These are phyloP conservation scores for Parachlorella kessleri DNA, from an alignment of 139 green algal genomes.

Conservation along the genomic window DNA sequence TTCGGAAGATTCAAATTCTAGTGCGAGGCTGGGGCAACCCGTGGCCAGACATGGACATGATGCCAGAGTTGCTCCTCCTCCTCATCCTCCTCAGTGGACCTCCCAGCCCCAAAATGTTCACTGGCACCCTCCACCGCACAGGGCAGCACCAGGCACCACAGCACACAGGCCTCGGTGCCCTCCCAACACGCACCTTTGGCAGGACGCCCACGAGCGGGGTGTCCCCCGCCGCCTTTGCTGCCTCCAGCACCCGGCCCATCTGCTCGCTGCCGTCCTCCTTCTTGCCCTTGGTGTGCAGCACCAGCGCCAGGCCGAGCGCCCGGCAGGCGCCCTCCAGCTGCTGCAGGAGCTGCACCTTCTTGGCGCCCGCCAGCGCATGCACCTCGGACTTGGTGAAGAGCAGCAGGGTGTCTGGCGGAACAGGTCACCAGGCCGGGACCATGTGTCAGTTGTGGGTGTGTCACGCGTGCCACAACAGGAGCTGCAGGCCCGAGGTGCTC, in stretches of 20 bases:
- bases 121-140: no score
- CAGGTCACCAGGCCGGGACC: neutral
- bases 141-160: no score
- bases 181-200: constrained; percentile 72
- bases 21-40: no score
- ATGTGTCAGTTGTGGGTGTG: neutral
- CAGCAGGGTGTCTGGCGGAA: constrained; percentile 84
- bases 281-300: constrained; percentile 78
- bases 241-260: constrained; percentile 59
- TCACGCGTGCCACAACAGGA: no score
- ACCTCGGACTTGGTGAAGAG: constrained; percentile 75
- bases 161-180: no score
- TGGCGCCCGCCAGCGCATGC: constrained; percentile 83
- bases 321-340: constrained; percentile 45
- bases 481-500: no score
- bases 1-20: no score
- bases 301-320: constrained; percentile 51
- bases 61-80: no score
- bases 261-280: constrained; percentile 72
- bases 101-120: no score
- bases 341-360: constrained; percentile 87
- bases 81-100: no score
- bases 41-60: no score
- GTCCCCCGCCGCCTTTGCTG: constrained; percentile 35
- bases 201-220: constrained; percentile 59